Evolutionary conservation across 768 basidiomycete genomes (phyloP).

Genomic region (Mycena floridula): DNA sequence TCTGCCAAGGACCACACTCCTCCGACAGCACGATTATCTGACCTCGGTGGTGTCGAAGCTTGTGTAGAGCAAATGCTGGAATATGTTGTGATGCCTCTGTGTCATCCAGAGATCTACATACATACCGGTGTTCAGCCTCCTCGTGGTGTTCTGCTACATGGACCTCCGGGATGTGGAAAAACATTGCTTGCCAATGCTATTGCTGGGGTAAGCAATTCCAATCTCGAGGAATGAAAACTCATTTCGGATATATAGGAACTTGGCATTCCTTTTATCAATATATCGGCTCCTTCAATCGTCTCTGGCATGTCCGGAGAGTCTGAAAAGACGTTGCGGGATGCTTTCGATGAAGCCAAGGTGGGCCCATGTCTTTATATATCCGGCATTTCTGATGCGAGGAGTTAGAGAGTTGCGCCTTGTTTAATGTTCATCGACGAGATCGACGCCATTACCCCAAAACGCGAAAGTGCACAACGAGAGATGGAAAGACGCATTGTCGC

Average conservation of each 20-base stretch:
- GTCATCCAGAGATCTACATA: conserved; percentile 92
- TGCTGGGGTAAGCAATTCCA: conserved; percentile 65
- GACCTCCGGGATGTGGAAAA: conserved; percentile 97
- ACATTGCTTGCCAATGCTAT: conserved; percentile 92
- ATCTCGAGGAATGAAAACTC: background rate
- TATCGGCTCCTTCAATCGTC: conserved; percentile 94
- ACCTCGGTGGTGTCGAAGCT: conserved; percentile 81
- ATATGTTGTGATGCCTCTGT: conserved; percentile 92
- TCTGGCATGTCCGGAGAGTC: conserved; percentile 99
- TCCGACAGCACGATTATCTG: conserved; percentile 69
- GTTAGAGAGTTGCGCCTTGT: conserved; percentile 83
- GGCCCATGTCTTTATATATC: too few species aligned
- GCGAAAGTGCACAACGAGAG: conserved; percentile 96
- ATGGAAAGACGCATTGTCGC: conserved; percentile 98
- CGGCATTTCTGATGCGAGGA: background rate
- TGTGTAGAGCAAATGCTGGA: conserved; percentile 93
- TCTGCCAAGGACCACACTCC: conserved; percentile 63
- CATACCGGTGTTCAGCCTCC: conserved; percentile 92
- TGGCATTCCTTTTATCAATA: conserved; percentile 85
- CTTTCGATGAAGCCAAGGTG: conserved; percentile 96
- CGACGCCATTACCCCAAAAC: conserved; percentile 94
- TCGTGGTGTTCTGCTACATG: conserved; percentile 87
- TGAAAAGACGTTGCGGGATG: conserved; percentile 92
- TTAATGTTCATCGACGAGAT: conserved; percentile 97
- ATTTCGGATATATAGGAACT: conserved; percentile 57